phyloP scores from a whole-genome alignment of 1,284 basidiomycete genomes.

The Cryptococcus sp. region DNA sequence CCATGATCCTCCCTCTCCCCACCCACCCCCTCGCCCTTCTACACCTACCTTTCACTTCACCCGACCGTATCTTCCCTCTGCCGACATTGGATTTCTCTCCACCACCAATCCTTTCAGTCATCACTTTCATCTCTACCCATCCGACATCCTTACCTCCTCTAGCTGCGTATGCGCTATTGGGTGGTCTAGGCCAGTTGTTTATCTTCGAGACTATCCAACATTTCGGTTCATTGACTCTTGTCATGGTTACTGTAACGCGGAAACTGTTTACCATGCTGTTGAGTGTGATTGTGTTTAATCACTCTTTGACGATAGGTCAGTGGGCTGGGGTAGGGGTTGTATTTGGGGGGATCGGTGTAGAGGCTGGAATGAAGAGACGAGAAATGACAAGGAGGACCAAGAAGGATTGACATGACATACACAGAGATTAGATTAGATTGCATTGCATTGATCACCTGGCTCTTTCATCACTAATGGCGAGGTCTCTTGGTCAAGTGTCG shows the following conservation, averaged over 20 bases:
- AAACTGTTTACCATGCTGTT: conserved; percentile 98
- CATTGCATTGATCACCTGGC: conserved; percentile 1
- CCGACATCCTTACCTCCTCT: conserved; percentile 74
- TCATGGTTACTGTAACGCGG: conserved; percentile 92
- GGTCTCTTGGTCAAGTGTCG: not conserved
- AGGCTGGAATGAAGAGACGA: conserved; percentile 71
- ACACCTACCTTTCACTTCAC: conserved; percentile 13
- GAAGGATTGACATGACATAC: conserved; percentile 15
- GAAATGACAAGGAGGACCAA: conserved; percentile 30
- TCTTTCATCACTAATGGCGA: no score
- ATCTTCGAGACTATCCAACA: conserved; percentile 97
- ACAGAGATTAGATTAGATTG: not conserved
- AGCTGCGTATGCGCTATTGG: conserved; percentile 79
- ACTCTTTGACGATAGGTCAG: conserved; percentile 76
- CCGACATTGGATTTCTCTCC: conserved; percentile 45
- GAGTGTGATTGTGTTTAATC: conserved; percentile 88
- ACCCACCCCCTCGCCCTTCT: conserved; percentile 25
- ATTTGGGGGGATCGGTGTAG: conserved; percentile 88
- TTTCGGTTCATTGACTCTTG: conserved; percentile 89
- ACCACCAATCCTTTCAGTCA: conserved; percentile 64
- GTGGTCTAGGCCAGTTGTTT: conserved; percentile 91
- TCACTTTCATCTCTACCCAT: conserved; percentile 73
- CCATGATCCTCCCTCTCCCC: conserved; percentile 52
- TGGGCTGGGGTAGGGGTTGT: conserved; percentile 89
- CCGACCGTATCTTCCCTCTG: conserved; percentile 53